These are phyloP conservation scores for Chamaecyparis obtusa DNA, from an alignment of 75 land plant species.

Conservation along the genomic window DNA sequence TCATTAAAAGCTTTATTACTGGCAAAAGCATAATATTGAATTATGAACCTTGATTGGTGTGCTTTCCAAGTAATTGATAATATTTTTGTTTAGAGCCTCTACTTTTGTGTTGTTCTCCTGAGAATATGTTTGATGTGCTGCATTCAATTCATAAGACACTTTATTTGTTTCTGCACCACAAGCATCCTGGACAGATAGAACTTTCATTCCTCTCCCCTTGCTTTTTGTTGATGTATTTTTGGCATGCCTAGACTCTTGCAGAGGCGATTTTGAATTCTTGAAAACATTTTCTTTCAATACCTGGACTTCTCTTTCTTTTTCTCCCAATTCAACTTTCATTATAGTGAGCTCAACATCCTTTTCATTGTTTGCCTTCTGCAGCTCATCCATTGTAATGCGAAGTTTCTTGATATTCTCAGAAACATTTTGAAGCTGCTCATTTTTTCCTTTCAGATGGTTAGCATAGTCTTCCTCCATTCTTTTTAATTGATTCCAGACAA, in stretches of 20 bases:
- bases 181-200: not conserved
- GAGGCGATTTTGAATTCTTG: not conserved
- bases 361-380: slow-evolving; percentile 36
- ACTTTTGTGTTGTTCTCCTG: not conserved
- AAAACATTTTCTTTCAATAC: not conserved
- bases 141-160: not conserved
- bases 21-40: not conserved
- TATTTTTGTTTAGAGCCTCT: not conserved
- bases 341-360: slow-evolving; percentile 37
- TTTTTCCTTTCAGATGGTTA: slow-evolving; percentile 28
- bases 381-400: slow-evolving; percentile 26
- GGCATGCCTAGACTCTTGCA: not conserved
- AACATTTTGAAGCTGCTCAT: slow-evolving; percentile 31
- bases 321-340: slow-evolving; percentile 20
- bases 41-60: not conserved
- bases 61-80: not conserved
- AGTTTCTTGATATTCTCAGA: slow-evolving; percentile 32
- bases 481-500: slow-evolving; percentile 74
- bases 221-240: not conserved
- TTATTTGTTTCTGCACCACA: not conserved
- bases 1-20: not conserved
- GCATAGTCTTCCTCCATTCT: slow-evolving; percentile 50
- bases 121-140: not conserved
- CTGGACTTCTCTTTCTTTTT: slow-evolving; percentile 6
- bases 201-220: not conserved